Base-by-base conservation (phyloP, 2,329 filamentous ascomycete species). In the Alternaria burnsii region DNA sequence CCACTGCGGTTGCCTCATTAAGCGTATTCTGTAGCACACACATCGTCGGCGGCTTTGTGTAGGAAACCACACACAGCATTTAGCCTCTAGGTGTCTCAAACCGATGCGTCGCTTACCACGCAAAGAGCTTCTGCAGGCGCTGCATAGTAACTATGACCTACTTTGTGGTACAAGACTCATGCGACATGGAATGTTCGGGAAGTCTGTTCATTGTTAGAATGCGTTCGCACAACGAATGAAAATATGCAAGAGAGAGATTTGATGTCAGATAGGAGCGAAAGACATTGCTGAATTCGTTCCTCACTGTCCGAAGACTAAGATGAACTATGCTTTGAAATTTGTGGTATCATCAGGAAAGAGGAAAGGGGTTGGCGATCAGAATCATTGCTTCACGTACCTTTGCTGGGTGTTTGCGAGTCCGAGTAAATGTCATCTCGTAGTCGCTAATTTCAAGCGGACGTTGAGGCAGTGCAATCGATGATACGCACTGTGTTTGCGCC, bases 251-350 rank as follows among this genome's bases (percentile, higher is more conserved):
- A 7, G 10, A 16, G 46, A 20, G 14, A 47, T 22, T 55, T 41
- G 22, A 26, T 43, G 69, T 80, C 77, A 79, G 76, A 79, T 79
- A 79, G 78, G 76, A 75, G 78, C 75, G 78, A 80, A 80, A 79
- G 78, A 80, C 76, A 73, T 72, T 72, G 70, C 75, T 73, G 65
- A 36, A 70, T 75, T 78, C 74, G 69, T 76, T 79, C 77, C 77
- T 72, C 78, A 80, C 67, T 63, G 71, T 69, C 70, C 73, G 59
- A 46, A 71, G 71, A 74, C 74, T 80, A 76, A 77, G 78, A 71
- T 80, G 78, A 80, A 80, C 77, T 79, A 80, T 80, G 77, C 78
- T 75, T 79, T 63, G 58, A 75, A 72, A 70, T 72, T 68, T 71
- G 64, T 68, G 67, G 60, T 70, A 75, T 79, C 75, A 80, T 80